Conservation (phyloP, 1,139 yeast species). For the Kodamaea plutei region DNA sequence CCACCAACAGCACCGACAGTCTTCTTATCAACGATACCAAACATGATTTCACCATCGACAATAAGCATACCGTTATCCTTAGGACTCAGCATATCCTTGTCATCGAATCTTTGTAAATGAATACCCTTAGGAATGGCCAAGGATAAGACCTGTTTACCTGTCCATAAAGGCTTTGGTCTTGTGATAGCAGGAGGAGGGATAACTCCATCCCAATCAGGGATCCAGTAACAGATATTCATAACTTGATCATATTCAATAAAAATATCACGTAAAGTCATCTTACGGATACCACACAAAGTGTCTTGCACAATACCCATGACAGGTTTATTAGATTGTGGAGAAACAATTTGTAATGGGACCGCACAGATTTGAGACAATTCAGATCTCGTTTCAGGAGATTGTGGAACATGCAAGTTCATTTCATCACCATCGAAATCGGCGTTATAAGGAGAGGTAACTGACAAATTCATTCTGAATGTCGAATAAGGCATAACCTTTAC, state of each 20-base stretch:
- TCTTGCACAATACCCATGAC: conserved; percentile 99
- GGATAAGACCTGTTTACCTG: conserved; percentile 92
- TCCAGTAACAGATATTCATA: conserved; percentile 96
- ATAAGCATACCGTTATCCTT: conserved; percentile 90
- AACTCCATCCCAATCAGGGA: conserved; percentile 98
- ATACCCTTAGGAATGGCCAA: conserved; percentile 95
- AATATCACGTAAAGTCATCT: conserved; percentile 86
- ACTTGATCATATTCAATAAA: conserved; percentile 91
- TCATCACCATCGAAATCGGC: conserved; percentile 99
- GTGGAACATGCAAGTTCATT: conserved; percentile 99
- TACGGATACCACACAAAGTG: conserved; percentile 94
- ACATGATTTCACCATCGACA: conserved; percentile 89
- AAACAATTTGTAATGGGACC: conserved; percentile 94
- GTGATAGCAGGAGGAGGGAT: conserved; percentile 95
- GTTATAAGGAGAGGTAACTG: conserved; percentile 97
- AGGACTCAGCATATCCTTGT: conserved; percentile 78
- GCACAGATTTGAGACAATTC: conserved; percentile 94
- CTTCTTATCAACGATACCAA: conserved; percentile 96
- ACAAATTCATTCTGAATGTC: conserved; percentile 91
- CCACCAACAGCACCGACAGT: conserved; percentile 99
- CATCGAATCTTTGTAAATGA: conserved; percentile 89
- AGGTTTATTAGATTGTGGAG: conserved; percentile 98
- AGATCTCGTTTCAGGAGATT: conserved; percentile 96
- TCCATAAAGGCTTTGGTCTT: conserved; percentile 96
- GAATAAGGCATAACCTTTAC: conserved; percentile 99